These are phyloP conservation scores for Aspergillus quadricinctus DNA, from an alignment of 2,329 filamentous ascomycete species.

Conservation along the genomic window DNA sequence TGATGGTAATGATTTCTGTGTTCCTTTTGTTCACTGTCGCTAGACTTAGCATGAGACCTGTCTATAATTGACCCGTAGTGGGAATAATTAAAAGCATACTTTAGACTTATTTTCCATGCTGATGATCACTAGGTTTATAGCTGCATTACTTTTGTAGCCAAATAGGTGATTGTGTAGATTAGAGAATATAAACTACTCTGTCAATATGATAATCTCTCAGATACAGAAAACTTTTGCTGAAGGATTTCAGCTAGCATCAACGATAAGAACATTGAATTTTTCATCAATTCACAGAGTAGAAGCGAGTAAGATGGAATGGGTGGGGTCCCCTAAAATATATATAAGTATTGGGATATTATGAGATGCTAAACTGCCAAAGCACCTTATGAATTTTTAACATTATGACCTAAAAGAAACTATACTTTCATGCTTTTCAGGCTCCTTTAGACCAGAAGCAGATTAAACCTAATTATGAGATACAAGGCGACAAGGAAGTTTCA, in stretches of 20 bases:
- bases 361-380: no score
- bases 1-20: conserved; percentile 15
- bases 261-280: neutral
- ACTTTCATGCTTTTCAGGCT: no score
- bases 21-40: neutral
- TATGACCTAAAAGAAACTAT: no score
- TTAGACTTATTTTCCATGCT: neutral
- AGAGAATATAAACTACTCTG: no score
- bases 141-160: no score
- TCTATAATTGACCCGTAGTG: conserved; percentile 1
- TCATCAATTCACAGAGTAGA: neutral
- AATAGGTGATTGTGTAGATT: no score
- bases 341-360: no score
- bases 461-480: no score
- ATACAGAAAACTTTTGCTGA: neutral
- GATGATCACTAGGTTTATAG: no score
- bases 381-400: neutral
- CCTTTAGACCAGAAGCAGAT: no score
- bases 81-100: neutral
- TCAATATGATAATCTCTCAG: neutral
- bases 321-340: neutral
- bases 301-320: neutral
- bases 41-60: neutral
- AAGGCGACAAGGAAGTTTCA: no score
- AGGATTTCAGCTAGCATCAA: neutral